Evolutionary conservation across 2,329 filamentous ascomycete species (phyloP).

Genomic region (Diplodia sapinea): DNA sequence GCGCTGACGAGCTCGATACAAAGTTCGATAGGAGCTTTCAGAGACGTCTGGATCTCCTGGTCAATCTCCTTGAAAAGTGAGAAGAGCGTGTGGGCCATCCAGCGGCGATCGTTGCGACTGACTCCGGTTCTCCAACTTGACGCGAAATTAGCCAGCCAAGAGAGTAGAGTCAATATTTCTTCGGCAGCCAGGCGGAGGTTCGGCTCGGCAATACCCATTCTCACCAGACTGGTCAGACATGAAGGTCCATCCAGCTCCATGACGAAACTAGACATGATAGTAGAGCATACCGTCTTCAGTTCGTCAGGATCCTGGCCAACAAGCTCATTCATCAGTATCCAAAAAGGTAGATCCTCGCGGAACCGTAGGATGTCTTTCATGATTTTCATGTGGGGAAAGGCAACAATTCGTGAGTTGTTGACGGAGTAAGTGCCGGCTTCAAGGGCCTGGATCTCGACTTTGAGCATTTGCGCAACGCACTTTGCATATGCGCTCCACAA

Average conservation of each 20-base stretch:
- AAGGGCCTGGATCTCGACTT: slow-evolving; percentile 8
- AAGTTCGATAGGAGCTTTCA: slow-evolving; percentile 28
- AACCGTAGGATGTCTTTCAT: slow-evolving; percentile 4
- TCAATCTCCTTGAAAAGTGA: slow-evolving; percentile 22
- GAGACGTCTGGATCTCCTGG: slow-evolving; percentile 2
- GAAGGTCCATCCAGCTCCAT: not conserved
- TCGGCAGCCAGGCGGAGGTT: slow-evolving; percentile 9
- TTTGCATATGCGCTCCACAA: slow-evolving; percentile 17
- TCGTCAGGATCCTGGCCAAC: not conserved
- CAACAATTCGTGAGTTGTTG: slow-evolving; percentile 7
- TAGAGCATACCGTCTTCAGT: not conserved
- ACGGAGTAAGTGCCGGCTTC: not conserved
- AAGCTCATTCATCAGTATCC: slow-evolving; percentile 20
- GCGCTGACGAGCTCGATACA: slow-evolving; percentile 20
- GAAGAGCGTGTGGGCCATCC: slow-evolving; percentile 5
- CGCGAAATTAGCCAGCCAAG: slow-evolving; percentile 1
- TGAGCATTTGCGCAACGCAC: slow-evolving; percentile 25
- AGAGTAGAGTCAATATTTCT: slow-evolving; percentile 10
- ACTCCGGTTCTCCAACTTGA: not conserved
- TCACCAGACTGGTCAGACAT: slow-evolving; percentile 11
- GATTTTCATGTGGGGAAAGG: slow-evolving; percentile 16
- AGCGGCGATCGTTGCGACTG: slow-evolving; percentile 7
- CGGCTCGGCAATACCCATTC: slow-evolving; percentile 20
- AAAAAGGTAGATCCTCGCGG: slow-evolving; percentile 22
- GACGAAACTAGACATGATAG: slow-evolving; percentile 16